Percentiles rank a stretch among this genome's conserved stretches.
Evolutionary conservation across 805 yeast genomes (phyloP).

Genomic region (Jamesozyma piceae): DNA sequence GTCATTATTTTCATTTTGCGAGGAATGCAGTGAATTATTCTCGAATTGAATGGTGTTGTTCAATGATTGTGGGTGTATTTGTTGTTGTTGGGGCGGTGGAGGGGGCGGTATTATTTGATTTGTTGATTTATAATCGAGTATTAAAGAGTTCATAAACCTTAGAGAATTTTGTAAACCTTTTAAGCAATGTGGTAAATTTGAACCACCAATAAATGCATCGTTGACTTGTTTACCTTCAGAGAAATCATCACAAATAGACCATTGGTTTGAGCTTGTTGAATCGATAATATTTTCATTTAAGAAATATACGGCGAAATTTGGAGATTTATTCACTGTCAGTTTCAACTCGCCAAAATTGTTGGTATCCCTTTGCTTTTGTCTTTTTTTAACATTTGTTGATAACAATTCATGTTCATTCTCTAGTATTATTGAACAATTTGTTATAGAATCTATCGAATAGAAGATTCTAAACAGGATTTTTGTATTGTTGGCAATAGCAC

Average conservation of each 20-base stretch:
- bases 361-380: constrained; percentile 6
- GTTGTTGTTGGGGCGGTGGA: no score
- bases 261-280: constrained; percentile 15
- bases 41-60: not conserved
- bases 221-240: constrained; percentile 77
- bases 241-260: constrained; percentile 71
- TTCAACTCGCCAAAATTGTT: constrained; percentile 39
- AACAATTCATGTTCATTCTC: no score
- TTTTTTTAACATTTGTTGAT: constrained; percentile 13
- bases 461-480: constrained; percentile 65
- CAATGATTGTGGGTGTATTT: no score
- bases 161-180: constrained; percentile 48
- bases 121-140: constrained; percentile 37
- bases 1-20: no score
- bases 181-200: constrained; percentile 57
- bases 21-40: no score
- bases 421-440: constrained; percentile 47
- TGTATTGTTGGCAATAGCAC: constrained; percentile 58
- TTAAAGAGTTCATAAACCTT: constrained; percentile 45
- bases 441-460: constrained; percentile 54
- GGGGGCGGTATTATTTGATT: constrained; percentile 22
- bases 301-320: constrained; percentile 72
- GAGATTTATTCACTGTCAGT: constrained; percentile 46
- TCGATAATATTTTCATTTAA: constrained; percentile 43
- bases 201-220: constrained; percentile 53